Conservation (phyloP, 306 rosid genomes). For the Lathyrus oleraceus region DNA sequence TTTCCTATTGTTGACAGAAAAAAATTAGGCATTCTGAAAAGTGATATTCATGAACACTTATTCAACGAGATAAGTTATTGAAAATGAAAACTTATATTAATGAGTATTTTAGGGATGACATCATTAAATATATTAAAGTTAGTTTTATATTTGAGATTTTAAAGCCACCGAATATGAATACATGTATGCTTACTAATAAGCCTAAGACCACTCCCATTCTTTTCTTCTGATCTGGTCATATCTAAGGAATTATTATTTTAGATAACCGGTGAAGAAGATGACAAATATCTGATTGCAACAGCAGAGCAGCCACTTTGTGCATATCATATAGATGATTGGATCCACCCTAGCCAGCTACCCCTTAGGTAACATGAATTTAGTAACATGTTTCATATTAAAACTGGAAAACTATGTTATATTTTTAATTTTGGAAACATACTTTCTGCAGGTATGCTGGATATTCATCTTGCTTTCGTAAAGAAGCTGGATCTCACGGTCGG, state of each 20-base stretch:
- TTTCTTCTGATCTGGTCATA: constrained; percentile 20
- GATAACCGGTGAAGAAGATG: constrained; percentile 98
- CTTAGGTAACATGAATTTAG: constrained; percentile 53
- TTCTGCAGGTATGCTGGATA: constrained; percentile 84
- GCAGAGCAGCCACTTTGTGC: constrained; percentile 97
- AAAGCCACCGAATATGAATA: neutral
- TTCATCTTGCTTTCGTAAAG: constrained; percentile 96
- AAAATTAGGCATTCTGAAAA: neutral
- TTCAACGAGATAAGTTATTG: neutral
- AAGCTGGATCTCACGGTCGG: constrained; percentile 98
- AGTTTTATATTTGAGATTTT: neutral
- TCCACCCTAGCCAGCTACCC: constrained; percentile 91
- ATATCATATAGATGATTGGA: constrained; percentile 89
- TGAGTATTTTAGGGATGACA: neutral
- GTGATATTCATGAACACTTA: neutral
- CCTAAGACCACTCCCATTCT: neutral
- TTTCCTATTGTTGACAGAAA: too few species aligned
- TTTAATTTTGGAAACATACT: constrained; percentile 16
- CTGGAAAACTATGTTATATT: constrained; percentile 3
- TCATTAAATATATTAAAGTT: neutral
- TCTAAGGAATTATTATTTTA: constrained; percentile 34
- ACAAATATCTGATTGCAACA: constrained; percentile 95
- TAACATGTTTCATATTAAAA: neutral
- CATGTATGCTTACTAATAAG: neutral
- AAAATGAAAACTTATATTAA: neutral